A percentile compares a stretch with the other conserved stretches of the same genome.
These are phyloP conservation scores for Auxenochlorella protothecoides DNA, from an alignment of 139 green algal species.

Conservation along the genomic window DNA sequence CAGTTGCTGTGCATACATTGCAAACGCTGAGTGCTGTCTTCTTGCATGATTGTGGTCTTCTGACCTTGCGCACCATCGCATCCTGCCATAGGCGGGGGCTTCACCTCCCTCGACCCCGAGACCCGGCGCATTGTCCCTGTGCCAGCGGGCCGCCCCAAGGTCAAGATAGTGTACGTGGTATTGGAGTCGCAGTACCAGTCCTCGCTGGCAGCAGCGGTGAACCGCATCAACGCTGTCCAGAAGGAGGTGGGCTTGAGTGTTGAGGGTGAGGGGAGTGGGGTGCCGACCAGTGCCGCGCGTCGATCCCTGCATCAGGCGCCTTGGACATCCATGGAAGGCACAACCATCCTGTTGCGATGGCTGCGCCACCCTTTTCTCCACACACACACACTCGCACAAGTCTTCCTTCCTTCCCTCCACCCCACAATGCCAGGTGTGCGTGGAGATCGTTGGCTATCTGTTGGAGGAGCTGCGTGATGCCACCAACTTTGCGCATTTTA, in stretches of 20 bases:
- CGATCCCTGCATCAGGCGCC: too few relatives aligned
- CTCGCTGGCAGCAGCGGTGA: slow-evolving; percentile 72
- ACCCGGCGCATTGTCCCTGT: slow-evolving; percentile 66
- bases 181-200: slow-evolving; percentile 98
- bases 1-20: not conserved
- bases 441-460: slow-evolving; percentile 96
- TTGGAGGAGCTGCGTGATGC: slow-evolving; percentile 92
- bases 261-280: not conserved
- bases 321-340: too few relatives aligned
- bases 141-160: slow-evolving; percentile 39
- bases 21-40: too few relatives aligned
- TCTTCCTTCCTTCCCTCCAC: not conserved
- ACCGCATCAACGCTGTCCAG: slow-evolving; percentile 78
- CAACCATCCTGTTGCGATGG: too few relatives aligned
- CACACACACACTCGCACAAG: too few relatives aligned
- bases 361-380: too few relatives aligned
- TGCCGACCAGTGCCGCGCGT: not conserved
- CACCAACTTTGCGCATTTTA: slow-evolving; percentile 82
- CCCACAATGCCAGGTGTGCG: slow-evolving; percentile 47
- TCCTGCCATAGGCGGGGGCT: slow-evolving; percentile 49
- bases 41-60: too few relatives aligned
- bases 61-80: too few relatives aligned
- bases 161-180: slow-evolving; percentile 97
- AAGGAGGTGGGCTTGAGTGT: slow-evolving; percentile 24
- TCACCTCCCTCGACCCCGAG: slow-evolving; percentile 89